Evolutionary conservation across 768 basidiomycete species (phyloP), one percentile per base, ranked within the genome.

Genomic region (Phylloporus rhodoxanthus): DNA sequence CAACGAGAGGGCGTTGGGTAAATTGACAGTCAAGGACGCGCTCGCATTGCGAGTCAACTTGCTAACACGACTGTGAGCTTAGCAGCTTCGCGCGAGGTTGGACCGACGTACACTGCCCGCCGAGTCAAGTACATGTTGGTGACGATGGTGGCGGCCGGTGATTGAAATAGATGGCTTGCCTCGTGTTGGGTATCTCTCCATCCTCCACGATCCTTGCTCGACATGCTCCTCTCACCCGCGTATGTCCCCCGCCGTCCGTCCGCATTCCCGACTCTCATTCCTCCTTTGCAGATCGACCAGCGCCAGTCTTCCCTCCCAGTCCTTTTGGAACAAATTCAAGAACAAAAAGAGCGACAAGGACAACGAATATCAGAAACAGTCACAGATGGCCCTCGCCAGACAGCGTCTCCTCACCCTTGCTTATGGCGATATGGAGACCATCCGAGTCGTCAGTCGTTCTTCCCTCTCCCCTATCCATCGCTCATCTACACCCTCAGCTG

Each of bases 391-490:
- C 3, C 75, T 90, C 57, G 75, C 83, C 21, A 72, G 87, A 47
- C 84, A 85, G 57, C 80, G 85, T 52, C 79, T 89, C 56, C 75
- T 92, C 57, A 92, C 90, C 51, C 80, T 92, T 50, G 82, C 80
- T 8, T 88, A 84, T 65, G 85, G 75, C 47, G 90, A 91, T 33
- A 87, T 90, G 84, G 90, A 92, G 70, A 91, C 90, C 8, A 76
- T 92, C 51, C 76, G 84, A 55, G 80, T 85, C 75, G 85, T 69
- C 43, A 45, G 65, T 58, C 15, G 43, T 19, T 47, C 42, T 43
- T 53, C 19, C 42, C 30, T 51, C 47, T 48, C 3, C 47, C 53
- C 37, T 17, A 32, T 0, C 40, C 9, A 26, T 8, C 42, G 2
- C 51, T 48, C 48, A 47, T 56, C 30, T 32, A 30, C 20, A 8